phyloP scores from a whole-genome alignment of 495 filamentous ascomycete genomes.

The Hyaloscypha finlandica region DNA sequence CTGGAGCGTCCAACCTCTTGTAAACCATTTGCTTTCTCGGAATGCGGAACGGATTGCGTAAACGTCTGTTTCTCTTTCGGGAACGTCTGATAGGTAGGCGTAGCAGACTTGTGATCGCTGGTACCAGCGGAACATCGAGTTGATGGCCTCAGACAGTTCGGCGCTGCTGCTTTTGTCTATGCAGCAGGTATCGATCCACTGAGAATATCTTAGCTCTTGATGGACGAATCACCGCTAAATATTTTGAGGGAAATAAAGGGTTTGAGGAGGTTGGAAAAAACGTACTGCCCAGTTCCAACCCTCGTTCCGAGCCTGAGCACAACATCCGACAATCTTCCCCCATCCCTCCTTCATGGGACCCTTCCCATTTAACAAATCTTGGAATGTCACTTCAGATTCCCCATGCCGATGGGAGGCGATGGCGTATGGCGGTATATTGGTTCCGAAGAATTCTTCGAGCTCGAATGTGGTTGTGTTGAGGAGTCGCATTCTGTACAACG shows the following conservation, averaged over 20 bases:
- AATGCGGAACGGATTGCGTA: background rate
- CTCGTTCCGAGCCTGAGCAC: background rate
- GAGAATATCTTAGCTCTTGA: background rate
- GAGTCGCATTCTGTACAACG: background rate
- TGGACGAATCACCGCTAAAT: background rate
- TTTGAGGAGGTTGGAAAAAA: background rate
- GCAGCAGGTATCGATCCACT: background rate
- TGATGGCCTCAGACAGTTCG: background rate
- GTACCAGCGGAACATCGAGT: background rate
- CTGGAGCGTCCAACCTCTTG: background rate
- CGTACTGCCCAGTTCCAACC: background rate
- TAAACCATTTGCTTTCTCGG: background rate
- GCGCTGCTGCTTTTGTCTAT: background rate
- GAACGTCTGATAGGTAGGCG: background rate
- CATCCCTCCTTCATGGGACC: background rate
- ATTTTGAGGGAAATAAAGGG: background rate
- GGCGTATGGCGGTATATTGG: background rate
- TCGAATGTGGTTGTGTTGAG: background rate
- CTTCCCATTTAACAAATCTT: background rate
- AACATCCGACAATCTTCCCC: conserved; percentile 1
- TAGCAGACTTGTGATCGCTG: background rate
- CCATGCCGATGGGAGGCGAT: background rate
- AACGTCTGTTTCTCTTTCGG: background rate
- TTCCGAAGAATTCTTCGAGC: background rate
- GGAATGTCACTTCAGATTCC: background rate